phyloP scores from a whole-genome alignment of 805 yeast genomes.

The Wickerhamiella occidentalis region DNA sequence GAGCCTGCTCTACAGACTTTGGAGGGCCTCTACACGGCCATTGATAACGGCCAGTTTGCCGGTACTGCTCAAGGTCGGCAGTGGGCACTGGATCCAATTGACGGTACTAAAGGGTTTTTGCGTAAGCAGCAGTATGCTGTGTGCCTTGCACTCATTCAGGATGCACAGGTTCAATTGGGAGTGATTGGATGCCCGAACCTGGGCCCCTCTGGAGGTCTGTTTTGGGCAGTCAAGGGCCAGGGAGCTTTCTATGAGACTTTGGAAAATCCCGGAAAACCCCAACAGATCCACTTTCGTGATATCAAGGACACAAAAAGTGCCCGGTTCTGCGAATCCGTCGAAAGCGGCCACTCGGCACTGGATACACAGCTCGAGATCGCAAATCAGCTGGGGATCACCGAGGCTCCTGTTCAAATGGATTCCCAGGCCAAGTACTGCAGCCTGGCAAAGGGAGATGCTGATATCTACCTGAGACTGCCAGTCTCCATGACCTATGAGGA shows the following conservation, averaged over 20 bases:
- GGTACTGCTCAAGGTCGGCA: constrained; percentile 75
- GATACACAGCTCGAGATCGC: constrained; percentile 74
- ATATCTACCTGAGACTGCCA: constrained; percentile 82
- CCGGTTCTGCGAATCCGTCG: constrained; percentile 84
- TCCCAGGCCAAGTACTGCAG: constrained; percentile 95
- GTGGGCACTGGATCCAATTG: constrained; percentile 98
- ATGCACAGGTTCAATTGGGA: constrained; percentile 77
- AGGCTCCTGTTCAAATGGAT: constrained; percentile 61
- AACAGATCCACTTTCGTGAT: constrained; percentile 41
- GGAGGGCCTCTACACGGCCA: constrained; percentile 45
- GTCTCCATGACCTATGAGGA: constrained; percentile 64
- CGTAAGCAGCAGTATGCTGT: constrained; percentile 97
- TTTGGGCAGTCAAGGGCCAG: constrained; percentile 51
- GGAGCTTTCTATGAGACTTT: constrained; percentile 51
- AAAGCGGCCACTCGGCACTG: constrained; percentile 88
- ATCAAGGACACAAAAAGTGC: constrained; percentile 37
- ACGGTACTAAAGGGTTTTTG: constrained; percentile 93
- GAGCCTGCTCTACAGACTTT: constrained; percentile 27
- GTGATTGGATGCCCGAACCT: constrained; percentile 95
- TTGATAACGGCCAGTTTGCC: constrained; percentile 66
- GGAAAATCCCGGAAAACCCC: constrained; percentile 26
- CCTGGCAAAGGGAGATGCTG: constrained; percentile 82
- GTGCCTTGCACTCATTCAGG: constrained; percentile 77
- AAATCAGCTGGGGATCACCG: constrained; percentile 42
- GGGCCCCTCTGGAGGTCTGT: constrained; percentile 56